A percentile compares a stretch with the other conserved stretches of the same genome.
These are phyloP conservation scores for Penicillium occitanis DNA, from an alignment of 2,329 filamentous ascomycete genomes.

Conservation along the genomic window DNA sequence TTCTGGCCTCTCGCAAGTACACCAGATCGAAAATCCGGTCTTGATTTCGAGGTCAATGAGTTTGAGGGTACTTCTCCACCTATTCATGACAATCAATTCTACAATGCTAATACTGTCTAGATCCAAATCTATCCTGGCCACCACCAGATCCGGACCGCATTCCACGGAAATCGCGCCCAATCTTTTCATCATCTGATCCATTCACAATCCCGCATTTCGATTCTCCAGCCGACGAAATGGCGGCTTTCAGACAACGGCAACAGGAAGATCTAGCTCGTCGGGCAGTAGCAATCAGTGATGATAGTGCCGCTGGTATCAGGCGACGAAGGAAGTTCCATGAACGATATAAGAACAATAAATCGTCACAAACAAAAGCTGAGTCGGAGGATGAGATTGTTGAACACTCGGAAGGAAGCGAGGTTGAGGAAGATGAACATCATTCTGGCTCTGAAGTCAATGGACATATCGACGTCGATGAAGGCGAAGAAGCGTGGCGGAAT, in stretches of 20 bases:
- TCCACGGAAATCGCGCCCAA: slow-evolving; percentile 33
- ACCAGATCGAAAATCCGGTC: slow-evolving; percentile 48
- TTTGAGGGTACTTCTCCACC: slow-evolving; percentile 52
- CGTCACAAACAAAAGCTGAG: slow-evolving; percentile 24
- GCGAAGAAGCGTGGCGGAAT: slow-evolving; percentile 63
- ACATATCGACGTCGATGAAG: slow-evolving; percentile 37
- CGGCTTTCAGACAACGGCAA: slow-evolving; percentile 57
- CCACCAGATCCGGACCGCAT: slow-evolving; percentile 53
- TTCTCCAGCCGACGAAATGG: slow-evolving; percentile 45
- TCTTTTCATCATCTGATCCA: slow-evolving; percentile 22
- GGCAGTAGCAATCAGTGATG: slow-evolving; percentile 30
- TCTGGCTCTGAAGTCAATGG: slow-evolving; percentile 15
- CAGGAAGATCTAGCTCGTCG: slow-evolving; percentile 51
- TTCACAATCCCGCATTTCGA: slow-evolving; percentile 34
- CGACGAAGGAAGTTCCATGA: slow-evolving; percentile 45
- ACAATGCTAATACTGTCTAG: slow-evolving; percentile 25
- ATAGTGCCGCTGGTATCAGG: slow-evolving; percentile 29
- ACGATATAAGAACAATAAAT: slow-evolving; percentile 30
- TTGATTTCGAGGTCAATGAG: slow-evolving; percentile 58
- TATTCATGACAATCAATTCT: not conserved
- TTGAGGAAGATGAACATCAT: slow-evolving; percentile 3
- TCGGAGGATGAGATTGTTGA: slow-evolving; percentile 21
- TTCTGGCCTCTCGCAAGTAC: slow-evolving; percentile 60
- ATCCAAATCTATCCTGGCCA: slow-evolving; percentile 45
- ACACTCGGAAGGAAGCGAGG: not conserved